Evolutionary conservation across 257 asterid species (phyloP).

Genomic region (Primulina eburnea): DNA sequence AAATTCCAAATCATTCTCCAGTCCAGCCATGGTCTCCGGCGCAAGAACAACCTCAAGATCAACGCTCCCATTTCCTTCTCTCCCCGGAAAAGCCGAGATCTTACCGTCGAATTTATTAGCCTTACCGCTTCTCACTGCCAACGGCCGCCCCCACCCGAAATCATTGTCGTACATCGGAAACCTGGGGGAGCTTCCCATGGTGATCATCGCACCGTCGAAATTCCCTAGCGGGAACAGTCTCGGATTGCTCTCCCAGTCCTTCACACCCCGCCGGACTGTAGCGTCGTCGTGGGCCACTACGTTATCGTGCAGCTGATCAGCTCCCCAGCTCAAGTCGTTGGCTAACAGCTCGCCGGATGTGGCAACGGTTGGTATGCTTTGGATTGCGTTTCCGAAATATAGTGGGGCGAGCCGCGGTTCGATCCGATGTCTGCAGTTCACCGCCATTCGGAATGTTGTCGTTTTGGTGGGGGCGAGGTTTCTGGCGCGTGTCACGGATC

Average conservation of each 20-base stretch:
- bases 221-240: slow-evolving; percentile 83
- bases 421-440: slow-evolving; percentile 80
- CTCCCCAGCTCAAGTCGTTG: slow-evolving; percentile 62
- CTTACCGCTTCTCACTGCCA: slow-evolving; percentile 82
- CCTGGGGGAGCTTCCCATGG: slow-evolving; percentile 97
- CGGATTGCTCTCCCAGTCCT: slow-evolving; percentile 85
- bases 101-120: slow-evolving; percentile 96
- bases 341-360: slow-evolving; percentile 50
- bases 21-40: slow-evolving; percentile 67
- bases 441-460: slow-evolving; percentile 96
- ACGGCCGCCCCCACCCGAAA: slow-evolving; percentile 91
- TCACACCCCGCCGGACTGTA: slow-evolving; percentile 66
- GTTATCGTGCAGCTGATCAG: slow-evolving; percentile 56
- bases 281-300: slow-evolving; percentile 68
- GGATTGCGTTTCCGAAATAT: slow-evolving; percentile 83
- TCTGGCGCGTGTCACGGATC: slow-evolving; percentile 85
- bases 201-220: slow-evolving; percentile 94
- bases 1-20: slow-evolving; percentile 68
- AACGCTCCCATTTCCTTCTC: slow-evolving; percentile 74
- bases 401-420: slow-evolving; percentile 68
- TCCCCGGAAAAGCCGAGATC: slow-evolving; percentile 91
- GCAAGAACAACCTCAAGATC: slow-evolving; percentile 93
- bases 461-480: slow-evolving; percentile 38
- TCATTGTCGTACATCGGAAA: slow-evolving; percentile 96
- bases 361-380: slow-evolving; percentile 77